Evolutionary conservation across 2,329 filamentous ascomycete genomes (phyloP).

Genomic region (Aspergillus fructus): DNA sequence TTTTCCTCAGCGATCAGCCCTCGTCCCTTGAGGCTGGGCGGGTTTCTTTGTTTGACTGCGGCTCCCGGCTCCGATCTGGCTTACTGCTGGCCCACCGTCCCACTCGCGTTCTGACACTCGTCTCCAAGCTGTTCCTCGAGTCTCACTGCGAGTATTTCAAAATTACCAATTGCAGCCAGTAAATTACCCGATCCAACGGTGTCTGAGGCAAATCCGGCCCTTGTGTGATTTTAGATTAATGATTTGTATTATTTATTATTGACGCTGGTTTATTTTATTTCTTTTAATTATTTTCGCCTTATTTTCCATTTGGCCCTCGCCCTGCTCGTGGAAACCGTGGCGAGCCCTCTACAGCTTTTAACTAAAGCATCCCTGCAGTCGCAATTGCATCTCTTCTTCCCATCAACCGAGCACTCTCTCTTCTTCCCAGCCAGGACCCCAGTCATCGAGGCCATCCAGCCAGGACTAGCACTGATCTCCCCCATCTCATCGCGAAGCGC

Average conservation of each 20-base stretch:
- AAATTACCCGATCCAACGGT: background rate
- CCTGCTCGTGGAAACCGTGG: background rate
- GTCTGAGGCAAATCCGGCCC: background rate
- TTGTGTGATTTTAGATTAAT: background rate
- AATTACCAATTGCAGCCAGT: background rate
- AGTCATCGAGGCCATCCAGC: too few species aligned
- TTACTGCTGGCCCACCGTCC: too few species aligned
- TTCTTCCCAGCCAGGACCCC: background rate
- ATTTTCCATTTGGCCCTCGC: constrained; percentile 3
- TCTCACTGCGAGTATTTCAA: background rate
- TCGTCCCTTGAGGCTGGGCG: background rate
- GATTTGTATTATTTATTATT: background rate
- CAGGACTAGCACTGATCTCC: background rate
- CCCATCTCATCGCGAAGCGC: background rate
- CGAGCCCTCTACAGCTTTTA: background rate
- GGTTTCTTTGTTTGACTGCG: background rate
- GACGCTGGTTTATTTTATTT: background rate
- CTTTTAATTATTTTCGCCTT: constrained; percentile 1
- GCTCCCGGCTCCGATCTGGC: background rate
- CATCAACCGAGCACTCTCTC: background rate
- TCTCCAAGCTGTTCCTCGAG: background rate
- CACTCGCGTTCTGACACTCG: background rate
- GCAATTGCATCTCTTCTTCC: background rate
- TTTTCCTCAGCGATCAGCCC: background rate
- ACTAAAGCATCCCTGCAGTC: background rate